These are phyloP conservation scores for Tilletia setariae DNA, from an alignment of 1,284 basidiomycete genomes.

Conservation along the genomic window DNA sequence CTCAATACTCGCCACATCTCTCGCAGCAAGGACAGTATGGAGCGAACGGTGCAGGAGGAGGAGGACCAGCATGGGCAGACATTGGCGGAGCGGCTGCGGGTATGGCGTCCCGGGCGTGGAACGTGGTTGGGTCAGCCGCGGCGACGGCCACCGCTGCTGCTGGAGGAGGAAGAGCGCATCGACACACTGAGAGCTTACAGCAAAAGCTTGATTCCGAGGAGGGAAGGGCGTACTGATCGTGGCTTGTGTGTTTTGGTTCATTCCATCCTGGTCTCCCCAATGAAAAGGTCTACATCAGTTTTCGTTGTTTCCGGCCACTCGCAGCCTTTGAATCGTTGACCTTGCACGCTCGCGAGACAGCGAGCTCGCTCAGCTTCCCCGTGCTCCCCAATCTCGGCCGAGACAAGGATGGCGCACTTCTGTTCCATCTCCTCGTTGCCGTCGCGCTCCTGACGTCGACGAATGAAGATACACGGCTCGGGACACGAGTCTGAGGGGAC, in stretches of 20 bases:
- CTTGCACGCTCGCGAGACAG: background rate
- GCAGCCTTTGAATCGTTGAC: background rate
- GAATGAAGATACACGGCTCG: too few species aligned
- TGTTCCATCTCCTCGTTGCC: too few species aligned
- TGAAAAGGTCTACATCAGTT: too few species aligned
- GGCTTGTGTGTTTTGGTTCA: background rate
- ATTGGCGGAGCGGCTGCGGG: constrained; percentile 22
- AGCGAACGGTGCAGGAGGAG: constrained; percentile 25
- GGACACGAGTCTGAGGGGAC: too few species aligned
- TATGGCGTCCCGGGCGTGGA: constrained; percentile 29
- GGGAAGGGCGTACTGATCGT: constrained; percentile 28
- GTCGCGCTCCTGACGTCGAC: too few species aligned
- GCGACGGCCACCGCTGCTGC: background rate
- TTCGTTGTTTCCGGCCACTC: too few species aligned
- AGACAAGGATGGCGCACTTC: too few species aligned
- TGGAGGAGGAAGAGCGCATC: background rate
- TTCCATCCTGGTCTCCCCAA: background rate
- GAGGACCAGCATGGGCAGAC: constrained; percentile 30
- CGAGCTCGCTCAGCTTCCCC: too few species aligned
- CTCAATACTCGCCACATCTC: too few species aligned
- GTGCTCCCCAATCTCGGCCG: too few species aligned
- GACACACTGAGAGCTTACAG: constrained; percentile 21
- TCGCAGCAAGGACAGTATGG: background rate
- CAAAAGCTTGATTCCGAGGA: constrained; percentile 36
- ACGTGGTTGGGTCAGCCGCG: constrained; percentile 14